A percentile compares a stretch with the other conserved stretches of the same genome.
These are phyloP conservation scores for Trametes maxima DNA, from an alignment of 768 basidiomycete species.

Conservation along the genomic window DNA sequence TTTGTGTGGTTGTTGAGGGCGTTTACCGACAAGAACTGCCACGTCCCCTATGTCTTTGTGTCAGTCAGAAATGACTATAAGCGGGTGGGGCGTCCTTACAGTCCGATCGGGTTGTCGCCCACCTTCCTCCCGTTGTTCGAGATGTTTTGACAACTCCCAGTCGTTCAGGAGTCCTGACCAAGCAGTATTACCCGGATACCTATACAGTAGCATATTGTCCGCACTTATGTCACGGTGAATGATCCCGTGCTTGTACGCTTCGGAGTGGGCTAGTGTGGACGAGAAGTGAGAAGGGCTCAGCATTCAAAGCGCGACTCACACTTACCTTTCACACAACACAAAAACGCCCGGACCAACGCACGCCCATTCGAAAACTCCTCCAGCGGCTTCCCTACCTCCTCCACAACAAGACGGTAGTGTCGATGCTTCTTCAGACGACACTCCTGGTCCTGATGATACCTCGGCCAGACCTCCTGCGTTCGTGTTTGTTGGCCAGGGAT, in stretches of 20 bases:
- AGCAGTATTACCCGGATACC: background rate
- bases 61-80: too few relatives aligned
- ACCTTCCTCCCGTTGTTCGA: background rate
- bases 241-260: conserved; percentile 1
- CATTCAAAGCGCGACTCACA: too few relatives aligned
- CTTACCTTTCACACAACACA: background rate
- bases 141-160: conserved; percentile 12
- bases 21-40: conserved; percentile 11
- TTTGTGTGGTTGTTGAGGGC: background rate
- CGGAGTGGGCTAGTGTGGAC: background rate
- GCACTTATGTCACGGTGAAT: conserved; percentile 18
- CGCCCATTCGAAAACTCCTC: background rate
- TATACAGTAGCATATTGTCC: conserved; percentile 9
- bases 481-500: background rate
- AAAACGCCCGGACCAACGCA: background rate
- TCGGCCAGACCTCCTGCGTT: background rate
- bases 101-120: conserved; percentile 12
- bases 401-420: conserved; percentile 16
- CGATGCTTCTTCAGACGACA: conserved; percentile 7
- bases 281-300: too few relatives aligned
- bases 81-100: background rate
- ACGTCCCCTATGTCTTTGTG: too few relatives aligned
- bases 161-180: background rate
- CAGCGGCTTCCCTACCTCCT: conserved; percentile 7
- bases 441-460: background rate